Conservation (phyloP, 176 grass and related monocot genomes). For the Cenchrus fungigraminus region DNA sequence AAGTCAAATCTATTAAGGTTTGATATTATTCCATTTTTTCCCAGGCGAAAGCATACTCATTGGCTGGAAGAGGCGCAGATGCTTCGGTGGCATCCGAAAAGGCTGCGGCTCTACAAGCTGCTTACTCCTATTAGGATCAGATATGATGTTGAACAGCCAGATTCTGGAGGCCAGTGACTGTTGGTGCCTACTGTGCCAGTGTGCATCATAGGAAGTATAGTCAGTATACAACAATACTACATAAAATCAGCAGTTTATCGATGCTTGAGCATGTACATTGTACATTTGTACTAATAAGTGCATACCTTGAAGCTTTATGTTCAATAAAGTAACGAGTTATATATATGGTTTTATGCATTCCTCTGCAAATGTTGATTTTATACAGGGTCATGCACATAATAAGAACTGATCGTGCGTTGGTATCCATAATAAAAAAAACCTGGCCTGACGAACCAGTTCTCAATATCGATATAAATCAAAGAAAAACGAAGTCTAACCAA, state of each 20-base stretch:
- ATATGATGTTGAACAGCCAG: not conserved
- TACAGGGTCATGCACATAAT: not conserved
- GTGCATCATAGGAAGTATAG: not conserved
- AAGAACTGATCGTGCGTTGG: not conserved
- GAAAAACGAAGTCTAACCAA: not conserved
- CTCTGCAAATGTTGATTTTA: not conserved
- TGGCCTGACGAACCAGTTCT: not conserved
- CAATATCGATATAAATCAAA: not conserved
- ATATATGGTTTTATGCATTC: not conserved
- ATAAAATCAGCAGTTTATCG: slow-evolving; percentile 16
- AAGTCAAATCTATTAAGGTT: slow-evolving; percentile 1
- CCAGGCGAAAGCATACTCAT: slow-evolving; percentile 56
- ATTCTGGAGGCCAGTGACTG: not conserved
- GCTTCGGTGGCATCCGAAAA: slow-evolving; percentile 48
- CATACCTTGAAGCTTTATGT: not conserved
- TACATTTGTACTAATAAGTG: not conserved
- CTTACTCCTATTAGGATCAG: slow-evolving; percentile 31
- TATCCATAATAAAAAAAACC: not conserved
- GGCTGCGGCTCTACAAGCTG: slow-evolving; percentile 49
- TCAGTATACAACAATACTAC: not conserved
- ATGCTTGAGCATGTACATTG: not conserved
- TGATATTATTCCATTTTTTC: not conserved
- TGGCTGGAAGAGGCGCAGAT: slow-evolving; percentile 47
- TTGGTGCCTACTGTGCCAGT: not conserved
- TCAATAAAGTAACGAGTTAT: not conserved